Percentiles rank a stretch among this genome's conserved stretches.
Evolutionary conservation across 495 filamentous ascomycete species (phyloP).

Genomic region (Lindgomyces ingoldianus): DNA sequence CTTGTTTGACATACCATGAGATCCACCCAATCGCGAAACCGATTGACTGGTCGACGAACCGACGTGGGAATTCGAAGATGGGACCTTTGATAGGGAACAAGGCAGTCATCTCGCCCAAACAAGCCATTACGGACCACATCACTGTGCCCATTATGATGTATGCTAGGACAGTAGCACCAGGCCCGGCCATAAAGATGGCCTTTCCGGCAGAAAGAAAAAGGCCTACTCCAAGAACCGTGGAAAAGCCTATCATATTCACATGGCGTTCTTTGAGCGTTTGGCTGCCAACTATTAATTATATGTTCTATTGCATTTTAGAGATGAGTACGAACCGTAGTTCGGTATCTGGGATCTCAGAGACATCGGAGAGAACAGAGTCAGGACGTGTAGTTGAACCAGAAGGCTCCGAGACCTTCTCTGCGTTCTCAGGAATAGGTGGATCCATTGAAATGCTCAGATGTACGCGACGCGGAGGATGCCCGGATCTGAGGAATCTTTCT

Average conservation of each 20-base stretch:
- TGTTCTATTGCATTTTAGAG: not conserved
- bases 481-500: too few species aligned
- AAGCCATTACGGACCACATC: conserved; percentile 52
- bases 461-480: too few species aligned
- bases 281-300: not conserved
- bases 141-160: conserved; percentile 52
- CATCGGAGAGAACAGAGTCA: not conserved
- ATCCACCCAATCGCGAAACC: conserved; percentile 56
- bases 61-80: conserved; percentile 52
- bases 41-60: conserved; percentile 50
- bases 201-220: conserved; percentile 45
- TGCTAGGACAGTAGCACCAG: conserved; percentile 42
- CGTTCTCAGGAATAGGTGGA: not conserved
- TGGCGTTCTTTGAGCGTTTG: conserved; percentile 20
- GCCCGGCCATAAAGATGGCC: conserved; percentile 44
- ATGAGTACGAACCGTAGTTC: not conserved
- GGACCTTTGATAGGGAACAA: conserved; percentile 54
- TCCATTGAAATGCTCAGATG: too few species aligned
- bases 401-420: not conserved
- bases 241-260: conserved; percentile 49
- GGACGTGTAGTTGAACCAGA: not conserved
- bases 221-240: conserved; percentile 40
- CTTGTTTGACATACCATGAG: conserved; percentile 52
- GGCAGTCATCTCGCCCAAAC: conserved; percentile 54
- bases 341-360: not conserved